Conservation (phyloP, 164 flowering plant species). For the Piper longum region DNA sequence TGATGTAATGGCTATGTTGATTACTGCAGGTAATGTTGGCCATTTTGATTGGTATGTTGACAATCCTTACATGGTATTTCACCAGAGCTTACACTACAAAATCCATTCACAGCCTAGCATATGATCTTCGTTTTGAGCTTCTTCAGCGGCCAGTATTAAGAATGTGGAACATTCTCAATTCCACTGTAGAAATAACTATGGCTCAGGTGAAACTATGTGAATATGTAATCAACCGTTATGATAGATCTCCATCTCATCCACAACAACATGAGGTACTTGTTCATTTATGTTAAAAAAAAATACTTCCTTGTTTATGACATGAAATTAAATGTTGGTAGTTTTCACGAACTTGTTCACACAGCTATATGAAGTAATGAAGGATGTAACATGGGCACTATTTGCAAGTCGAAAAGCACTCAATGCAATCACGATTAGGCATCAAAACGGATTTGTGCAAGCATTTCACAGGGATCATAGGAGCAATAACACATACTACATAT, state of each 20-base stretch:
- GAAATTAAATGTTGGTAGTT: neutral
- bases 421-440: constrained; percentile 77
- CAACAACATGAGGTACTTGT: constrained; percentile 64
- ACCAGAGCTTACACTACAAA: constrained; percentile 72
- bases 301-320: neutral
- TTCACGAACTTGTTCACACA: constrained; percentile 19
- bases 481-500: constrained; percentile 78
- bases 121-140: constrained; percentile 74
- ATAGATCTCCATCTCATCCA: constrained; percentile 41
- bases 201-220: constrained; percentile 92
- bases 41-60: constrained; percentile 79
- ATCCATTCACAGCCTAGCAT: constrained; percentile 78
- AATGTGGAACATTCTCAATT: constrained; percentile 92
- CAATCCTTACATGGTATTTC: constrained; percentile 92
- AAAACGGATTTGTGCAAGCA: constrained; percentile 91
- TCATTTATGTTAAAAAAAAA: neutral
- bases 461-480: constrained; percentile 86
- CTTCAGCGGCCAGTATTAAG: constrained; percentile 83
- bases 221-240: constrained; percentile 52
- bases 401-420: constrained; percentile 79
- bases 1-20: no score
- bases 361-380: constrained; percentile 77
- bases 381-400: constrained; percentile 85
- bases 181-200: constrained; percentile 74
- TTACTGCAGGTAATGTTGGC: constrained; percentile 45